Evolutionary conservation across 1,284 basidiomycete genomes (phyloP), one percentile per base, ranked within the genome.

Genomic region (Agaricales sp.): DNA sequence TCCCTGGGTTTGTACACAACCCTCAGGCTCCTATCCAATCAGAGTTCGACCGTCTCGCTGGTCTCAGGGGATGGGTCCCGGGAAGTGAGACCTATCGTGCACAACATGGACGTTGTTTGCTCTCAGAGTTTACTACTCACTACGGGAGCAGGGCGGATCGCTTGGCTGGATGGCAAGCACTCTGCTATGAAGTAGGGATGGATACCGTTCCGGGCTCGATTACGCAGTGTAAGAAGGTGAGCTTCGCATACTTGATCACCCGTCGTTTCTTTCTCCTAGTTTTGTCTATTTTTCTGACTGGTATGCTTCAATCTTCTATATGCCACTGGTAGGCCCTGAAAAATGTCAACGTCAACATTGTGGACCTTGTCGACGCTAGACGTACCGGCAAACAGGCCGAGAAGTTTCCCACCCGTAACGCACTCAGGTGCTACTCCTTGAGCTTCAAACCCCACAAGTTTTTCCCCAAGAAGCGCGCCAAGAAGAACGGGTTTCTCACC

Each of bases 101-200:
- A 47, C 37, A 51, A 26, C 53, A 53, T 47, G 43, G 4, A 26
- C 47, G 46, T 2, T 57, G 55, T 38, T 46, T 37, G 14, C 24
- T 23, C 14, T 45, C 47, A 6, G 54, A 57, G 43, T 57, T 57
- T 49, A 13, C 18, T 0, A 41, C 46, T 20, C 46, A 49, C 12
- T 57, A 49, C 38, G 55, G 55, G 12, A 1, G 19, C 3, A 50
- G 51, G 6, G 49, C 50, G 3, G 47, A 49, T 3, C 12, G 39
- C 21, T 48, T 57, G 39, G 48, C 49, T 14, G 51, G 54, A 21
- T 57, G 55, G 55, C 51, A 52, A 23, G 51, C 50, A 14, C 37
- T 57, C 45, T 57, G 54, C 25, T 38, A 20, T 1, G 30, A 51
- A 11, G 52, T 53, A 1, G 46, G 51, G 8, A 46, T 54, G 6